phyloP scores from a whole-genome alignment of 2,329 filamentous ascomycete species.

The Ophiostoma populinum region DNA sequence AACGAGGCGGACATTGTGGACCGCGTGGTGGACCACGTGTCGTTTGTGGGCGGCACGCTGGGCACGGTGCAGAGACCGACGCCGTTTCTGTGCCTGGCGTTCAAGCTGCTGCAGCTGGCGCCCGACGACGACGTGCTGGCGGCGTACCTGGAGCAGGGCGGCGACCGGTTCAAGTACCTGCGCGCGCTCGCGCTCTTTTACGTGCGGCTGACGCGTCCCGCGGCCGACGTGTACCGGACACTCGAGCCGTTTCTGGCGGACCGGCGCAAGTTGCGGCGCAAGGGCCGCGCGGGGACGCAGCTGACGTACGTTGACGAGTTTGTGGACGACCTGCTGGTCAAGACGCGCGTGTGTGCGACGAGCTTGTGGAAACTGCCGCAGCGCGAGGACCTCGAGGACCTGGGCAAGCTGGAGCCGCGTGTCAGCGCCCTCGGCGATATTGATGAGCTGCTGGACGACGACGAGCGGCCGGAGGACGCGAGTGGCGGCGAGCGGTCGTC shows the following conservation, averaged over 20 bases:
- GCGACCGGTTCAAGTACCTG: conserved; percentile 69
- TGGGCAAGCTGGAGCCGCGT: conserved; percentile 72
- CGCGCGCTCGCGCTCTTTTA: conserved; percentile 85
- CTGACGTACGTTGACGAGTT: conserved; percentile 83
- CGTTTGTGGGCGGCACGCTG: conserved; percentile 75
- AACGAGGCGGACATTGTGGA: conserved; percentile 75
- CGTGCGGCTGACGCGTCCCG: conserved; percentile 68
- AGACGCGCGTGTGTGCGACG: conserved; percentile 80
- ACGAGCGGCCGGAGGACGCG: conserved; percentile 18
- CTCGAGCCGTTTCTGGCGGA: conserved; percentile 76
- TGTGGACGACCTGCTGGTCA: conserved; percentile 76
- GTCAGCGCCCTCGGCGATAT: conserved; percentile 69
- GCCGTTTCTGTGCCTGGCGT: conserved; percentile 82
- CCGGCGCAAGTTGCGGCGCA: conserved; percentile 62
- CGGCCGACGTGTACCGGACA: conserved; percentile 61
- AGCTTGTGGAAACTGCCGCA: conserved; percentile 83
- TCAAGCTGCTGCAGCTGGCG: conserved; percentile 82
- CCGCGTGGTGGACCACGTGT: conserved; percentile 68
- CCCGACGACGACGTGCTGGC: conserved; percentile 62
- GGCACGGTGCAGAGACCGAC: conserved; percentile 72
- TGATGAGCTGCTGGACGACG: conserved; percentile 50
- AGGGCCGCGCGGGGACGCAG: conserved; percentile 54
- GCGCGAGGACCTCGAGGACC: conserved; percentile 67
- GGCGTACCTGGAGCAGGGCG: conserved; percentile 64
- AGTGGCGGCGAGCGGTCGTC: background rate